Percentiles rank a stretch among this genome's conserved stretches.
These are phyloP conservation scores for Escovopsis weberi DNA, from an alignment of 2,329 filamentous ascomycete species.

Conservation along the genomic window DNA sequence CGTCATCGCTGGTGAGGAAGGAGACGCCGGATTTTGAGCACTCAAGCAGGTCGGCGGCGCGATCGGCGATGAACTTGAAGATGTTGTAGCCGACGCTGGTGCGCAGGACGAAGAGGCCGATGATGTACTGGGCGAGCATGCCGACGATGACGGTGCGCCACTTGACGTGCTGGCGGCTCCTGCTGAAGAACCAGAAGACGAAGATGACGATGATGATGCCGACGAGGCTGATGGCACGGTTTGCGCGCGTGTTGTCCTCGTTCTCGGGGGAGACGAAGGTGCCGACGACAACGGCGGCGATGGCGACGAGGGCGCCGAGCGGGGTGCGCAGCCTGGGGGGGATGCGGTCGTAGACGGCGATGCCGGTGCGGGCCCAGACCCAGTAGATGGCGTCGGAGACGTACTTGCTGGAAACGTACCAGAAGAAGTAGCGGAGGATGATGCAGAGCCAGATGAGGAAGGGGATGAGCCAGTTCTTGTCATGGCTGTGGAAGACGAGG, in stretches of 20 bases:
- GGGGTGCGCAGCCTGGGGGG: conserved; percentile 52
- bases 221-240: conserved; percentile 68
- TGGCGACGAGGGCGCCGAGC: conserved; percentile 45
- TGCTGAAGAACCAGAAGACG: conserved; percentile 55
- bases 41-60: conserved; percentile 59
- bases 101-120: conserved; percentile 77
- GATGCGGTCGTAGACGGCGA: conserved; percentile 43
- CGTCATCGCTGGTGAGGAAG: conserved; percentile 44
- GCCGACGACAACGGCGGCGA: conserved; percentile 63
- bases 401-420: conserved; percentile 54
- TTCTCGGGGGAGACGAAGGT: conserved; percentile 59
- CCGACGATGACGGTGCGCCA: conserved; percentile 79
- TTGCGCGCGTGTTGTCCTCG: conserved; percentile 61
- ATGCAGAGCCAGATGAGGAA: conserved; percentile 70
- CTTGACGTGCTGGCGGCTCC: conserved; percentile 45
- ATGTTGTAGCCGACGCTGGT: conserved; percentile 75
- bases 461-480: conserved; percentile 69
- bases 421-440: conserved; percentile 57
- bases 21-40: conserved; percentile 59
- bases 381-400: conserved; percentile 52
- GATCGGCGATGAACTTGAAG: conserved; percentile 71
- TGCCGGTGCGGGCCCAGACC: conserved; percentile 52
- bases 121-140: conserved; percentile 76
- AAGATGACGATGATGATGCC: conserved; percentile 59
- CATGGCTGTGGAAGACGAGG: conserved; percentile 54